Base-by-base conservation (phyloP, 192 early-diverging fungal species). In the Coemansia sp. region DNA sequence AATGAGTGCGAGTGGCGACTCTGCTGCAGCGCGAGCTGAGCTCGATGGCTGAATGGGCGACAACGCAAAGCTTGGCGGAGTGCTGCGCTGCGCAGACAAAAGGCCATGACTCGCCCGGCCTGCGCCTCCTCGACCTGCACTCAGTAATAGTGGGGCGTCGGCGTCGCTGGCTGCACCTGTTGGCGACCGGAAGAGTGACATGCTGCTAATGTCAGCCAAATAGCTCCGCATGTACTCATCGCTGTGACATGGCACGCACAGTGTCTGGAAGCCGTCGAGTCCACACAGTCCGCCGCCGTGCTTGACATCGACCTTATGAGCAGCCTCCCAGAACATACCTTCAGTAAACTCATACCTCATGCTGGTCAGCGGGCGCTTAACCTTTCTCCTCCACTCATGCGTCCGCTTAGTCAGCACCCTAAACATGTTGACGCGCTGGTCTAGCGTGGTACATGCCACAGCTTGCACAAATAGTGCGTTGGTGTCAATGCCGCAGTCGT, bases 311-410 rank as follows among this genome's bases (percentile, higher is more conserved):
- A 84, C 64, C 15, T 58, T 62, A 39, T 84, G 81, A 0, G 81
- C 81, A 2, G 81, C 81, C 51, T 84, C 81, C 81, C 81, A 84
- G 63, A 84, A 78, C 81, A 78, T 78, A 25, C 81, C 81, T 34
- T 64, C 36, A n/a, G 58, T 72, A 37, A 84, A 84, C 15, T 51
- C 59, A 42, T 64, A 66, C 0, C 73, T 69, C 63, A 78, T 72
- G 70, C 64, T 70, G 6, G 53, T 12, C 32, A 78, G 66, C 66
- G 73, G 73, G 55, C 66, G 53, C 21, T 62, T 57, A 11, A 69
- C 62, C 46, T 75, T 75, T 25, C 66, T 70, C 11, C 37, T 57
- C 81, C 81, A 84, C 27, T 70, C 73, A 12, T 73, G 69, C n/a
- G 45, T 64, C 53, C 50, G 51, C 11, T 37, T 64, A 32, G 72